Percentiles rank a stretch among this genome's conserved stretches.
These are phyloP conservation scores for Tricholoma saponaceum DNA, from an alignment of 768 basidiomycete genomes.

Conservation along the genomic window DNA sequence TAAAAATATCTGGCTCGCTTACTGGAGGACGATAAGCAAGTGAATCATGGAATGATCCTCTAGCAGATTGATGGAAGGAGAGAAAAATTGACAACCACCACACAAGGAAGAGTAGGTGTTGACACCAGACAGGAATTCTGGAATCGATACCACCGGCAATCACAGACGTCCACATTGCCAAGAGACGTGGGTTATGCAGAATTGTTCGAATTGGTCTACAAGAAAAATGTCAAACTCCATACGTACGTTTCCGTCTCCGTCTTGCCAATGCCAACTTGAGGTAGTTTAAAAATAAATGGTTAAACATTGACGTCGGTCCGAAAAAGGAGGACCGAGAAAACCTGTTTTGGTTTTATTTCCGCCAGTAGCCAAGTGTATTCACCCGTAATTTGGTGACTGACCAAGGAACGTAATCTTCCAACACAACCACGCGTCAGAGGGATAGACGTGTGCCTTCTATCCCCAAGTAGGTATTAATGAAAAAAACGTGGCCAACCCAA, in stretches of 20 bases:
- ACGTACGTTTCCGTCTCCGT: neutral
- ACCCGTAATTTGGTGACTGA: neutral
- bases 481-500: neutral
- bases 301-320: neutral
- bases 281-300: neutral
- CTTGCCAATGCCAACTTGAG: neutral
- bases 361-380: neutral
- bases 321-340: neutral
- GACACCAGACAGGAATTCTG: neutral
- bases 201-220: neutral
- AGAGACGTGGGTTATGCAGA: neutral
- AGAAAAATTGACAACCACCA: neutral
- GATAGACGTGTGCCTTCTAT: neutral
- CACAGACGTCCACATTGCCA: neutral
- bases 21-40: neutral
- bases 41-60: neutral
- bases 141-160: too few species aligned
- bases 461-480: neutral
- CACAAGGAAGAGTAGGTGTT: neutral
- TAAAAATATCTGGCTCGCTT: neutral
- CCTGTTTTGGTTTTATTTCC: neutral
- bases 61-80: neutral
- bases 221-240: neutral
- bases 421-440: slow-evolving; percentile 14
- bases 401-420: neutral